Evolutionary conservation across 2,329 filamentous ascomycete genomes (phyloP), one percentile per base, ranked within the genome.

Genomic region (Catunica adiposa): DNA sequence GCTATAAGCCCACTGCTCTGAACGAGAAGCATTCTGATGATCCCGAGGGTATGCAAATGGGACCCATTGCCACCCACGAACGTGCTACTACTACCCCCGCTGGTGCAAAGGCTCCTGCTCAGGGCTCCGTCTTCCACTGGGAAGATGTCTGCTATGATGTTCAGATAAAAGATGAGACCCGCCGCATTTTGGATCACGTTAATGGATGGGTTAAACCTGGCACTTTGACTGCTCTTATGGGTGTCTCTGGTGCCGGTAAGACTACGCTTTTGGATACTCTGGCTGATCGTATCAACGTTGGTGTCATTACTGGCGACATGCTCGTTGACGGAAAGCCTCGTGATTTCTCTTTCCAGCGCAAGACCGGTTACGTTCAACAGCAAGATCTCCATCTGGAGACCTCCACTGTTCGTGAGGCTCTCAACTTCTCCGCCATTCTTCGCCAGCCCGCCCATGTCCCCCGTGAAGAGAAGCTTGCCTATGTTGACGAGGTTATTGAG

Each of bases 141-240:
- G 77, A 82, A 61, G 76, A 90, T 62, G 83, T 94, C 1, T 89
- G 83, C 69, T 95, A 78, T 63, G 76, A 82, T 58, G 73, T 82
- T 66, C 83, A 86, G 67, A 89, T 94, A 68, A 92, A 92, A 68
- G 74, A 74, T 1, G 78, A 86, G 60, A 69, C 74, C 1, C 78
- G 86, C n/a, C 76, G 83, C 17, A 65, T 95, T 59, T 69, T 95
- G 54, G 82, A 94, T 61, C 72, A 89, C 56, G 84, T 94, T 1
- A 80, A 86, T 61, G 89, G 89, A 4, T 94, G 86, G 85, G 86
- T 95, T 56, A 89, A 89, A 66, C 89, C 89, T 0, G 89, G 89
- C 29, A 94, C 86, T 1, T 70, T 94, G 34, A 94, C 88, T 2
- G 88, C 87, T 1, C 72, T 94, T 4, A 82, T 82, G 78, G 79